Percentiles rank a stretch among this genome's conserved stretches.
Conservation (phyloP, 257 asterid species). For the Phtheirospermum japonicum region DNA sequence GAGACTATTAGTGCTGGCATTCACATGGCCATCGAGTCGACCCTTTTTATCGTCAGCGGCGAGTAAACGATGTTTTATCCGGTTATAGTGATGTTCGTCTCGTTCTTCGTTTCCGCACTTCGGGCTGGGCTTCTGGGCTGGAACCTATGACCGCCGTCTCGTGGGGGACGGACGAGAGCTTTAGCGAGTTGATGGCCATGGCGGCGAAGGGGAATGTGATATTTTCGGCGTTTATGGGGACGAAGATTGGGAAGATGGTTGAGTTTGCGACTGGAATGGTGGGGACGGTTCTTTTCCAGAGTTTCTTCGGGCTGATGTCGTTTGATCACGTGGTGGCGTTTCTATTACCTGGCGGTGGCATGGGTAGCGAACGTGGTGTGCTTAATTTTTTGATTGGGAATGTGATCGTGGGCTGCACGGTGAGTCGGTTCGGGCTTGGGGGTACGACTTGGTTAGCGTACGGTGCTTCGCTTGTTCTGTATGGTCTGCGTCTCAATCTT, state of each 20-base stretch:
- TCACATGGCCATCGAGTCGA: slow-evolving; percentile 11
- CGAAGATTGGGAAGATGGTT: not conserved
- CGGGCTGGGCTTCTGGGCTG: not conserved
- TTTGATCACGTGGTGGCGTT: slow-evolving; percentile 21
- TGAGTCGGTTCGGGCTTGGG: slow-evolving; percentile 25
- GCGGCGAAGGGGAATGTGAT: not conserved
- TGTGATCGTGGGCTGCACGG: slow-evolving; percentile 29
- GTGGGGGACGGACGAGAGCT: not conserved
- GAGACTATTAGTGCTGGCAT: not conserved
- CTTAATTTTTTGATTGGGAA: slow-evolving; percentile 27
- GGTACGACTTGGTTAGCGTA: slow-evolving; percentile 23
- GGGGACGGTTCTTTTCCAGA: slow-evolving; percentile 27
- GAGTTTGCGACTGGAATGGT: slow-evolving; percentile 16
- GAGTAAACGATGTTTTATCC: slow-evolving; percentile 14
- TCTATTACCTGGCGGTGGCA: slow-evolving; percentile 24
- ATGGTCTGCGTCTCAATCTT: slow-evolving; percentile 20
- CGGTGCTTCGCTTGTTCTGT: slow-evolving; percentile 15
- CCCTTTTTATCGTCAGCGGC: slow-evolving; percentile 4
- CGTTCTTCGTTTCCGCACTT: not conserved
- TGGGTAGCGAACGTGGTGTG: slow-evolving; percentile 21
- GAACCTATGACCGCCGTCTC: not conserved
- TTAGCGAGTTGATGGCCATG: not conserved
- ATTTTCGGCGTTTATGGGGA: not conserved
- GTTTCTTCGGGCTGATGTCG: slow-evolving; percentile 5
- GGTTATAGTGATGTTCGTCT: not conserved